These are phyloP conservation scores for Amanita rubescens DNA, from an alignment of 768 basidiomycete species.

Conservation along the genomic window DNA sequence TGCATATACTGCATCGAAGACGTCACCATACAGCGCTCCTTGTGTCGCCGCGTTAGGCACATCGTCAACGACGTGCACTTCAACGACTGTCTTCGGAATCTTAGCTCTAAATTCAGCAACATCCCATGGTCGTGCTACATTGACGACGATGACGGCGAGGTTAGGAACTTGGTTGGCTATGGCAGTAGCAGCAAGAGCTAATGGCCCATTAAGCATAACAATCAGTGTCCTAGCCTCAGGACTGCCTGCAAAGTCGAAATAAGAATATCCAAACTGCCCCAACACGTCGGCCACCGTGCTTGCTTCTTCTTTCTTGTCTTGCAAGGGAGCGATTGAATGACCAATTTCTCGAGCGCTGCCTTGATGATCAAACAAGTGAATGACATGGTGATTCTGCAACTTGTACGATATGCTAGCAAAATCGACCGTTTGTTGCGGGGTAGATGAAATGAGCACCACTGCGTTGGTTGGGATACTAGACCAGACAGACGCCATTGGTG, in stretches of 20 bases:
- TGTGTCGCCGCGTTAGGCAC: conserved; percentile 54
- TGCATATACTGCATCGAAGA: conserved; percentile 52
- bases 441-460: conserved; percentile 74
- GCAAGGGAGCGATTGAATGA: conserved; percentile 36
- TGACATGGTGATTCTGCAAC: conserved; percentile 56
- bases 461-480: conserved; percentile 56
- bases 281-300: conserved; percentile 42
- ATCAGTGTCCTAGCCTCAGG: conserved; percentile 53
- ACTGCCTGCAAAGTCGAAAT: conserved; percentile 73
- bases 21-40: conserved; percentile 65
- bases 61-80: conserved; percentile 73
- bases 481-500: conserved; percentile 53
- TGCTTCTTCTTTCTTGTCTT: conserved; percentile 21
- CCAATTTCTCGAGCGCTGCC: conserved; percentile 72
- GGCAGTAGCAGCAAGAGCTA: conserved; percentile 58
- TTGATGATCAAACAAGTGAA: conserved; percentile 90
- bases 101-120: conserved; percentile 50
- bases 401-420: conserved; percentile 73
- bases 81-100: conserved; percentile 51
- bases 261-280: conserved; percentile 52
- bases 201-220: conserved; percentile 68
- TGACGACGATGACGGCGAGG: conserved; percentile 63
- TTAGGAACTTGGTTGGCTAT: conserved; percentile 36
- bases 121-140: conserved; percentile 82
- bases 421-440: conserved; percentile 76